Evolutionary conservation across 1,284 basidiomycete genomes (phyloP).

Genomic region (Cryptococcus depauperatus): DNA sequence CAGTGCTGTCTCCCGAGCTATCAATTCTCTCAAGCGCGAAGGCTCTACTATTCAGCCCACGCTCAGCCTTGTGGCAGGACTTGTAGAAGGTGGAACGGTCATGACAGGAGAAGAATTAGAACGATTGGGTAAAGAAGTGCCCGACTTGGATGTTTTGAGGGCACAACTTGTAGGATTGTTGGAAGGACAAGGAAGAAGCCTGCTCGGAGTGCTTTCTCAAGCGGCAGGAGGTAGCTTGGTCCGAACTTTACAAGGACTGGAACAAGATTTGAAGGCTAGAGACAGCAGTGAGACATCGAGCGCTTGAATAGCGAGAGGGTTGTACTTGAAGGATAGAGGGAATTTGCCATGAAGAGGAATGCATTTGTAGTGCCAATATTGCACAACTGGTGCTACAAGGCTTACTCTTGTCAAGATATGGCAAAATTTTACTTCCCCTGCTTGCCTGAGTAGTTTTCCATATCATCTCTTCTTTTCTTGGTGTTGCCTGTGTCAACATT

Average conservation of each 20-base stretch:
- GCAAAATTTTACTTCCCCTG: no score
- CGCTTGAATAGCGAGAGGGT: no score
- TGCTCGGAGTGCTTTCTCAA: slow-evolving; percentile 38
- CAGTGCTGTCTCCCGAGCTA: slow-evolving; percentile 25
- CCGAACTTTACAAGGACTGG: slow-evolving; percentile 43
- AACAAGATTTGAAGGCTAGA: slow-evolving; percentile 38
- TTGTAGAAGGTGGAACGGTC: slow-evolving; percentile 38
- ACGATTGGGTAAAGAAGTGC: slow-evolving; percentile 38
- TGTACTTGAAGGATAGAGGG: no score
- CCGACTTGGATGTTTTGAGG: slow-evolving; percentile 40
- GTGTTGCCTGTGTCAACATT: no score
- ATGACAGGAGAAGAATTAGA: slow-evolving; percentile 27
- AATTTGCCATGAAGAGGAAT: no score
- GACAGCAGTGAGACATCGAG: no score
- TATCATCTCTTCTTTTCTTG: no score
- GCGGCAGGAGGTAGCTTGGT: slow-evolving; percentile 42
- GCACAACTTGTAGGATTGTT: slow-evolving; percentile 45
- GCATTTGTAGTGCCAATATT: no score
- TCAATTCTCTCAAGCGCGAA: slow-evolving; percentile 25
- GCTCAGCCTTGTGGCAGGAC: slow-evolving; percentile 39
- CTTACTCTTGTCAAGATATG: no score
- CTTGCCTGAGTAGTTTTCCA: no score
- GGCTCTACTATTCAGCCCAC: slow-evolving; percentile 28
- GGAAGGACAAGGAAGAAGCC: slow-evolving; percentile 32
- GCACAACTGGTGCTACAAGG: no score